Conservation (phyloP, 257 asterid species). For the Solanum infundibuliforme region DNA sequence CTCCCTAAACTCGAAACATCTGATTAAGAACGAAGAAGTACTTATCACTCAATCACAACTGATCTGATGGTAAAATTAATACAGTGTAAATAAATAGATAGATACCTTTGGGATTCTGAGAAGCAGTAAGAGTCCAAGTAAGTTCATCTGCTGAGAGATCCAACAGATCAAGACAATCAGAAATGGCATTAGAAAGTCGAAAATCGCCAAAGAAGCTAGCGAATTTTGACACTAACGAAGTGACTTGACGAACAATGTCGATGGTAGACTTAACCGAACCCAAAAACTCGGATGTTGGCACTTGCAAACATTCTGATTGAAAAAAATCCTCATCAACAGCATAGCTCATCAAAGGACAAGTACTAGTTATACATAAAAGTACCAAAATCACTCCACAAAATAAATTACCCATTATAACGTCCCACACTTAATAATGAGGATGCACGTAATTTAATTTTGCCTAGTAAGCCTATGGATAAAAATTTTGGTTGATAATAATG, state of each 20-base stretch:
- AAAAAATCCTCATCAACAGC: conserved; percentile 4
- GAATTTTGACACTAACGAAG: conserved; percentile 32
- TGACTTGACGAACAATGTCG: conserved; percentile 31
- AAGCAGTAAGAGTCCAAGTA: conserved; percentile 38
- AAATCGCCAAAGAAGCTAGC: conserved; percentile 34
- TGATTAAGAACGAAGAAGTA: too few species aligned
- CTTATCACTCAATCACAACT: background rate
- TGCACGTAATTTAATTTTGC: background rate
- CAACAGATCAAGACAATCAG: conserved; percentile 66
- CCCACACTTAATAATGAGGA: background rate
- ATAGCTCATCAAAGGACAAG: conserved; percentile 1
- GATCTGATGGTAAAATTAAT: background rate
- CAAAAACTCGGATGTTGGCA: conserved; percentile 46
- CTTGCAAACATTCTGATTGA: conserved; percentile 33
- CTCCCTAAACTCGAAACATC: too few species aligned
- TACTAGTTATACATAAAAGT: background rate
- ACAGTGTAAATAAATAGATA: background rate
- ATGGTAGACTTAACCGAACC: conserved; percentile 35
- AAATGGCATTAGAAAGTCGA: conserved; percentile 50
- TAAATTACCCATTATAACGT: background rate
- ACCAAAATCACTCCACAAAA: background rate
- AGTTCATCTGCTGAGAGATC: conserved; percentile 60
- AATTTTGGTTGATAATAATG: background rate
- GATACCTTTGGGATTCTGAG: conserved; percentile 41
- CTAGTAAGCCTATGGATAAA: background rate